Evolutionary conservation across 805 yeast species (phyloP), one percentile per base, ranked within the genome.

Genomic region (Cyberlindnera saturnus): DNA sequence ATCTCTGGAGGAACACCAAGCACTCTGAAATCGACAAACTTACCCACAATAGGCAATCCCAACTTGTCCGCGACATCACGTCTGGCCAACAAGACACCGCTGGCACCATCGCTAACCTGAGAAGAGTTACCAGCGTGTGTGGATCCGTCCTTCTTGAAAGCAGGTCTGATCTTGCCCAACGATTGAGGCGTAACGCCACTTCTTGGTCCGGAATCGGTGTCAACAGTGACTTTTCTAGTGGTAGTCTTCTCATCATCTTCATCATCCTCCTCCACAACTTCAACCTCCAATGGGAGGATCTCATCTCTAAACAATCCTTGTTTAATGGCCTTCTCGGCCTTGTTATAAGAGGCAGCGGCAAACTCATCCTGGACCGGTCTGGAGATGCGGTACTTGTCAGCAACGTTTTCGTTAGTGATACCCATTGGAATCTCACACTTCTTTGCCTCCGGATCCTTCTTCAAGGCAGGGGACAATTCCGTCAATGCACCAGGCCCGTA

Each of bases 61-160:
- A 81, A 67, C 55, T 74, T 67, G 63, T 84, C 80, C 18, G 99
- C 99, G 45, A 84, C 72, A 16, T 88, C 83, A 65, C 98, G 79
- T 62, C 90, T 80, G 71, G 87, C 84, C 47, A 91, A 72, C 44
- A 91, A 64, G 2, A 86, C 95, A 36, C 85, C 96, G 31, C 95
- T 95, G 17, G 96, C 96, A 60, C 98, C 98, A 62, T 91, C 98
- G 23, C 95, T 81, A 35, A 91, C 85, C 69, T 91, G 98, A 0
- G 97, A 91, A 2, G 98, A 87, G 65, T 91, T 91, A 56, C 98
- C 98, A 30, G 98, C 98, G 52, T 86, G 90, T 8, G 98, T 88
- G 31, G 82, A 62, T 47, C 98, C 98, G 39, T 52, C 53, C 52
- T 82, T 82, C 48, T 78, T 74, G 74, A 91, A 91, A 10, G 97